These are phyloP conservation scores for Beauveria rudraprayagi DNA, from an alignment of 2,329 filamentous ascomycete species.

Conservation along the genomic window DNA sequence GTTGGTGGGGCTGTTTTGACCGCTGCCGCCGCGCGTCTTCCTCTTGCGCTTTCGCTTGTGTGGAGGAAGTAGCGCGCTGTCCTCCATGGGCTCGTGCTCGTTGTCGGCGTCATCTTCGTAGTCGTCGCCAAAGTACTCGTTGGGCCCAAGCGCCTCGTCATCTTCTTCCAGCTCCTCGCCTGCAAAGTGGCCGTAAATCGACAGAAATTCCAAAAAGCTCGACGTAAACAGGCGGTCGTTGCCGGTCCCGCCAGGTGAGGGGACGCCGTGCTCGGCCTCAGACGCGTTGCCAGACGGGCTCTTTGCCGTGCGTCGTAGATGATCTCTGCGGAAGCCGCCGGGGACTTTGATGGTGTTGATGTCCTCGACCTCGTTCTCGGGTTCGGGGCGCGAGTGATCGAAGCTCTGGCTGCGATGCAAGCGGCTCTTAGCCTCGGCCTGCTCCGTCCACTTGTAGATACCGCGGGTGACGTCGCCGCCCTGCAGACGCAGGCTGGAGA, in stretches of 20 bases:
- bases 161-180: slow-evolving; percentile 96
- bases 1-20: slow-evolving; percentile 69
- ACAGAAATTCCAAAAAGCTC: slow-evolving; percentile 93
- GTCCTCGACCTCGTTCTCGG: slow-evolving; percentile 72
- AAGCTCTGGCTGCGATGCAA: slow-evolving; percentile 84
- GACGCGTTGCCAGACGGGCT: slow-evolving; percentile 41
- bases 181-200: slow-evolving; percentile 93
- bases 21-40: slow-evolving; percentile 63
- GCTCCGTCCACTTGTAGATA: slow-evolving; percentile 95
- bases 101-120: slow-evolving; percentile 50
- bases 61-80: slow-evolving; percentile 74
- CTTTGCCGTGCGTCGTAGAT: slow-evolving; percentile 65
- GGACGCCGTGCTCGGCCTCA: slow-evolving; percentile 25
- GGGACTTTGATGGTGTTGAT: slow-evolving; percentile 89
- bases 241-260: slow-evolving; percentile 25
- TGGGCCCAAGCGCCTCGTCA: slow-evolving; percentile 76
- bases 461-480: slow-evolving; percentile 91
- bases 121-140: slow-evolving; percentile 82
- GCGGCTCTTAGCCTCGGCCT: slow-evolving; percentile 63
- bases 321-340: slow-evolving; percentile 88
- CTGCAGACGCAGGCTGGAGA: slow-evolving; percentile 86
- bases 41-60: slow-evolving; percentile 66
- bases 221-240: slow-evolving; percentile 63
- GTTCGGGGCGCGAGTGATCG: slow-evolving; percentile 64
- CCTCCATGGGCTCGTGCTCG: slow-evolving; percentile 74